These are phyloP conservation scores for Cyberlindnera lachancei DNA, from an alignment of 805 yeast genomes.

Conservation along the genomic window DNA sequence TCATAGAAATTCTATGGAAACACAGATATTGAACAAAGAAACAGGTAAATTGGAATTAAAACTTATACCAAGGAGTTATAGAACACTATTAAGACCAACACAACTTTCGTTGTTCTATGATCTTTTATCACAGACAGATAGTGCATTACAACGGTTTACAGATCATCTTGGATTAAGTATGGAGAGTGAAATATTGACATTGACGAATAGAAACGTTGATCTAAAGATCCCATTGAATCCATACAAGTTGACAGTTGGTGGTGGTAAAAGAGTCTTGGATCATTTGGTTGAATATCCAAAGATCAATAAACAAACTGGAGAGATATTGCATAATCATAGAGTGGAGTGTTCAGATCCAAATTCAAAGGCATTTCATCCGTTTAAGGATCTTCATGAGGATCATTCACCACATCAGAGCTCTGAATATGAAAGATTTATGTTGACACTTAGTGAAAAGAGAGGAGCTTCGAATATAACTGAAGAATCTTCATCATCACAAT, in stretches of 20 bases:
- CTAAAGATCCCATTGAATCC: slow-evolving; percentile 71
- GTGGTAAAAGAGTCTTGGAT: slow-evolving; percentile 45
- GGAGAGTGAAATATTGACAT: slow-evolving; percentile 80
- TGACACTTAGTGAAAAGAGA: slow-evolving; percentile 49
- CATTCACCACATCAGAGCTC: slow-evolving; percentile 65
- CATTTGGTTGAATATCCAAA: slow-evolving; percentile 40
- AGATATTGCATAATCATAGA: slow-evolving; percentile 31
- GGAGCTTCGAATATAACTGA: too few relatives aligned
- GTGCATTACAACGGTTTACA: slow-evolving; percentile 56
- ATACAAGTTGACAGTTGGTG: slow-evolving; percentile 34
- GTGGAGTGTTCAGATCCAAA: slow-evolving; percentile 29
- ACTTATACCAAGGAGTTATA: slow-evolving; percentile 54
- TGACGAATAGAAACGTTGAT: slow-evolving; percentile 73
- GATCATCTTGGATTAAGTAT: slow-evolving; percentile 73
- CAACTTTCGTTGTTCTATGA: slow-evolving; percentile 80
- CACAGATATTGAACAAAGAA: slow-evolving; percentile 7
- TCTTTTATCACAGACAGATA: slow-evolving; percentile 75
- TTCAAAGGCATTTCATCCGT: slow-evolving; percentile 35
- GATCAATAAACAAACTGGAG: slow-evolving; percentile 25
- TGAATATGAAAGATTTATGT: slow-evolving; percentile 89
- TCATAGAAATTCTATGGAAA: slow-evolving; percentile 46
- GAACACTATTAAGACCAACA: slow-evolving; percentile 75
- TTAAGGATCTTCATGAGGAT: slow-evolving; percentile 56
- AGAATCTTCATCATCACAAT: slow-evolving; percentile 43
- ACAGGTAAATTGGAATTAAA: slow-evolving; percentile 8